phyloP scores from a whole-genome alignment of 2,329 filamentous ascomycete genomes.

The Didymella arachidicola region DNA sequence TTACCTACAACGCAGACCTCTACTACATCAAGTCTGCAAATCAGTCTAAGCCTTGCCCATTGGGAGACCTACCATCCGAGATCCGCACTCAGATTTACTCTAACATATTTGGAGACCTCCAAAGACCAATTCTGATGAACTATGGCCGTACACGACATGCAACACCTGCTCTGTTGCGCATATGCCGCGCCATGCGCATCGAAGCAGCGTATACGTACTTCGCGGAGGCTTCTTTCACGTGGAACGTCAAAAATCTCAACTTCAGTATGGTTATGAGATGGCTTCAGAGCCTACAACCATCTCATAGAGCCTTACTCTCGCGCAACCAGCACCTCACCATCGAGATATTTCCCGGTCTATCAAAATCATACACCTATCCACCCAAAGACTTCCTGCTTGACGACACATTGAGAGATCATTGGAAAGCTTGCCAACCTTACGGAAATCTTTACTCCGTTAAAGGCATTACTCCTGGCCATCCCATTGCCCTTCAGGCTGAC shows the following conservation, averaged over 20 bases:
- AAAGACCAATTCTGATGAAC: conserved; percentile 9
- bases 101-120: conserved; percentile 16
- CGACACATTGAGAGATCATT: conserved; percentile 25
- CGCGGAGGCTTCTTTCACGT: conserved; percentile 27
- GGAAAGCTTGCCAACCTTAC: conserved; percentile 33
- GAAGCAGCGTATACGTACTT: conserved; percentile 43
- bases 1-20: conserved; percentile 23
- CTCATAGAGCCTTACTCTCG: conserved; percentile 28
- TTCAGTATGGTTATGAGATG: conserved; percentile 27
- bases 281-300: conserved; percentile 24
- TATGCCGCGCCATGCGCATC: conserved; percentile 38
- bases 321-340: conserved; percentile 29
- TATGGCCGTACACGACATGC: conserved; percentile 7
- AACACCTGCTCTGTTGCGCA: conserved; percentile 21
- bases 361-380: conserved; percentile 24
- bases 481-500: background rate
- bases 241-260: conserved; percentile 26
- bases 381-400: conserved; percentile 28
- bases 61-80: conserved; percentile 35
- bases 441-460: conserved; percentile 35
- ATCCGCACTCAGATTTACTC: conserved; percentile 31
- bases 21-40: conserved; percentile 27
- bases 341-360: conserved; percentile 15
- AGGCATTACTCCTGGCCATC: background rate
- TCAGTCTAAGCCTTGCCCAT: conserved; percentile 23